phyloP scores from a whole-genome alignment of 192 early-diverging fungal species.

The Gigaspora rosea region DNA sequence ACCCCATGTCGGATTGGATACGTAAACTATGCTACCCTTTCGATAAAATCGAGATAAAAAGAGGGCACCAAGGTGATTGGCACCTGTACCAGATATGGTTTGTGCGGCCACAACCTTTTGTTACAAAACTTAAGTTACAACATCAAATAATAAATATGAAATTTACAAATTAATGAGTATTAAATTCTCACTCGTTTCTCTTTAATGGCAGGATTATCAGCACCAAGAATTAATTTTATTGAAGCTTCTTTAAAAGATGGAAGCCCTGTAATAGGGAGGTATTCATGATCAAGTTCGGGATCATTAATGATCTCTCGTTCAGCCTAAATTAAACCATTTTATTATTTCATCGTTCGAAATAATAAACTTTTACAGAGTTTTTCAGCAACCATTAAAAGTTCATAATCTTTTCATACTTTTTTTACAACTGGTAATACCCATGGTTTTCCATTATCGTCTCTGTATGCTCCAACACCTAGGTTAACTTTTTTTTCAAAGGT shows the following conservation, averaged over 20 bases:
- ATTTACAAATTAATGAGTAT: neutral
- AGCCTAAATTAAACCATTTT: constrained; percentile 54
- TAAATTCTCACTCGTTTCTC: constrained; percentile 62
- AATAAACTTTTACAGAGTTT: no score
- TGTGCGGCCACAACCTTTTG: constrained; percentile 64
- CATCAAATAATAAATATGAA: neutral
- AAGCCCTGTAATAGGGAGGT: constrained; percentile 86
- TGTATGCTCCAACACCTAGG: constrained; percentile 94
- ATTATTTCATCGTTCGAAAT: neutral
- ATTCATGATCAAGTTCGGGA: constrained; percentile 86
- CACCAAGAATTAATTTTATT: constrained; percentile 80
- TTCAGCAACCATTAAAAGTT: no score
- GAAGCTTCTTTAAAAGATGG: constrained; percentile 79
- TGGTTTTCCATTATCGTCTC: constrained; percentile 89
- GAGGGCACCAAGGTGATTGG: constrained; percentile 79
- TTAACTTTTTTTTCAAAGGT: constrained; percentile 81
- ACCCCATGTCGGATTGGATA: constrained; percentile 98
- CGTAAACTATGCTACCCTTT: constrained; percentile 66
- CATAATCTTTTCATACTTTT: constrained; percentile 56
- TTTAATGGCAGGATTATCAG: constrained; percentile 65
- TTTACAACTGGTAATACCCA: constrained; percentile 93
- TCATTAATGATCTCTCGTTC: constrained; percentile 73
- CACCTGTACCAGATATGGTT: constrained; percentile 96
- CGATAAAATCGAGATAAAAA: constrained; percentile 78
- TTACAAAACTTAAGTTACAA: neutral